These are phyloP conservation scores for Hippophae tibetana DNA, from an alignment of 306 rosid genomes.

Conservation along the genomic window DNA sequence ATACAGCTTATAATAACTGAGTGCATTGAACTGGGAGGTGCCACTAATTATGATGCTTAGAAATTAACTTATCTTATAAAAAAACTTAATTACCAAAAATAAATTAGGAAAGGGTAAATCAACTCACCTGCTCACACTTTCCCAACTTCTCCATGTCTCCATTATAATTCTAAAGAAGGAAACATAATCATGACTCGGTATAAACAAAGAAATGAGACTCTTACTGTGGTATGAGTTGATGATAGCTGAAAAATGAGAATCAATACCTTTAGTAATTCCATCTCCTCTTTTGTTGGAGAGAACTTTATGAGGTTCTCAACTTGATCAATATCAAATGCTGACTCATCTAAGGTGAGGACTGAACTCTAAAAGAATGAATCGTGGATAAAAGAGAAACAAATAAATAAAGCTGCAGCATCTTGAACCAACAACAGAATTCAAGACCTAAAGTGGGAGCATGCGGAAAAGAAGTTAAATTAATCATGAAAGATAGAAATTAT, in stretches of 20 bases:
- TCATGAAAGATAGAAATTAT: too few relatives aligned
- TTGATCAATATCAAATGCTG: neutral
- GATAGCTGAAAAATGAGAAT: constrained; percentile 10
- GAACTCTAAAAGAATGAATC: constrained; percentile 19
- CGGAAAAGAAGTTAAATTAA: too few relatives aligned
- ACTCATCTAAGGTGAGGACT: neutral
- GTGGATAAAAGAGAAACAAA: neutral
- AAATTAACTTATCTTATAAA: too few relatives aligned
- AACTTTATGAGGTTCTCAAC: constrained; percentile 1
- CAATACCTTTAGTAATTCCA: constrained; percentile 51
- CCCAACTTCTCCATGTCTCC: constrained; percentile 88
- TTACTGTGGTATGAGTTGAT: neutral
- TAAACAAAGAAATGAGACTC: too few relatives aligned
- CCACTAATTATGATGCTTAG: too few relatives aligned
- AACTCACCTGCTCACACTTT: constrained; percentile 76
- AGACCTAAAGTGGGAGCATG: too few relatives aligned
- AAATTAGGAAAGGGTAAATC: constrained; percentile 4
- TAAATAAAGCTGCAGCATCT: too few relatives aligned
- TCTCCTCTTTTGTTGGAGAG: neutral
- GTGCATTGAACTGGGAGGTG: too few relatives aligned
- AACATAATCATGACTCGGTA: constrained; percentile 4
- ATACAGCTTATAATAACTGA: too few relatives aligned
- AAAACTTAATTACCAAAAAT: too few relatives aligned
- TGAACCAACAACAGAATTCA: too few relatives aligned
- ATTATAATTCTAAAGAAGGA: constrained; percentile 46